These are phyloP conservation scores for Penicillium sp. DNA, from an alignment of 2,329 filamentous ascomycete genomes.

Conservation along the genomic window DNA sequence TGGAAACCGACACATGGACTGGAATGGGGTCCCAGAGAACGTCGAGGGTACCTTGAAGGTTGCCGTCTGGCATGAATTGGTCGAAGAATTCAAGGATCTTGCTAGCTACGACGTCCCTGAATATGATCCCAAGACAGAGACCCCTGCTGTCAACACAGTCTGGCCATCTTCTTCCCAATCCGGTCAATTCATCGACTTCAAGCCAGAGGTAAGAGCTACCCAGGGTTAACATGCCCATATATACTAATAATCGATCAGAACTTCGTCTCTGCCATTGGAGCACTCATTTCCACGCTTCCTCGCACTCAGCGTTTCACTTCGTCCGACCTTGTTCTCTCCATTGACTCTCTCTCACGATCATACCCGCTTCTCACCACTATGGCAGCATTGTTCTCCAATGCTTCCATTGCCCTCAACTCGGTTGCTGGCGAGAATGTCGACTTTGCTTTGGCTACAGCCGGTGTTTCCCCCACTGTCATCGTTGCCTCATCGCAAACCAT, in stretches of 20 bases:
- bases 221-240: background rate
- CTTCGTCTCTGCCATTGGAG: conserved; percentile 81
- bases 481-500: conserved; percentile 76
- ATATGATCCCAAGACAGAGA: conserved; percentile 54
- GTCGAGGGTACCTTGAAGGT: conserved; percentile 75
- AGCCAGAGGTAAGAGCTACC: conserved; percentile 56
- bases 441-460: conserved; percentile 70
- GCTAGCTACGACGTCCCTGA: conserved; percentile 66
- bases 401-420: conserved; percentile 84
- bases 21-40: conserved; percentile 82
- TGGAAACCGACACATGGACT: conserved; percentile 89
- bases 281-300: conserved; percentile 74
- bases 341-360: conserved; percentile 75
- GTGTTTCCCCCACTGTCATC: conserved; percentile 78
- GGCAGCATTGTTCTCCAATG: conserved; percentile 78
- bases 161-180: conserved; percentile 44
- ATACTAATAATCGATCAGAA: conserved; percentile 54
- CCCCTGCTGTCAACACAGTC: conserved; percentile 48
- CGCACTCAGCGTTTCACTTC: conserved; percentile 70
- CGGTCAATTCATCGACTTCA: conserved; percentile 78
- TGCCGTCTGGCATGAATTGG: conserved; percentile 88
- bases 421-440: conserved; percentile 74
- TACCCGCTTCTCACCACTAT: conserved; percentile 80
- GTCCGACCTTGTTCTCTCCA: conserved; percentile 80
- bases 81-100: conserved; percentile 66